Percentiles rank a stretch among this genome's conserved stretches.
Conservation (phyloP, 495 filamentous ascomycete species). For the Podospora australis region DNA sequence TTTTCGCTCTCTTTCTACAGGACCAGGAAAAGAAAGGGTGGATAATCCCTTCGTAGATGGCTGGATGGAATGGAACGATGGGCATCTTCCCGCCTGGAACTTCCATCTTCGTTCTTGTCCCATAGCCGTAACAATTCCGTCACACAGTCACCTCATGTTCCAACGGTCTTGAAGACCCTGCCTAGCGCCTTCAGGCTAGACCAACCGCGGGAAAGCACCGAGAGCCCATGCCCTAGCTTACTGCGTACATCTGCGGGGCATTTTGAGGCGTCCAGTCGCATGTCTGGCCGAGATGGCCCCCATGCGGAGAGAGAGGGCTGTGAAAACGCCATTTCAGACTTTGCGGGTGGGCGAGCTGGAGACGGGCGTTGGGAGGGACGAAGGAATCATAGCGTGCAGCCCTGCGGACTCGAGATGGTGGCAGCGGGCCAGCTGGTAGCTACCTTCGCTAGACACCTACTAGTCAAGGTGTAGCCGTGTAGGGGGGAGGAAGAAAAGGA, state of each 20-base stretch:
- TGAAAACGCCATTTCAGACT: conserved; percentile 1
- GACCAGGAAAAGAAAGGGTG: too few species aligned
- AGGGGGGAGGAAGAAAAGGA: neutral
- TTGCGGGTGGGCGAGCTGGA: neutral
- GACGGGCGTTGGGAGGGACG: neutral
- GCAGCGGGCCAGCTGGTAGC: too few species aligned
- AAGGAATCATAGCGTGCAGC: too few species aligned
- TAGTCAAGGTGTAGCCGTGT: too few species aligned
- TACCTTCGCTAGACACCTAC: too few species aligned
- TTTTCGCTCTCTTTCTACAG: too few species aligned
- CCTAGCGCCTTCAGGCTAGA: conserved; percentile 10
- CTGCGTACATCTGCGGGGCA: conserved; percentile 9
- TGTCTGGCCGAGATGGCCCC: conserved; percentile 3
- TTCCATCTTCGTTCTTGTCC: too few species aligned
- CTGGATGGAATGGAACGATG: too few species aligned
- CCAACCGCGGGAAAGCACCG: conserved; percentile 21
- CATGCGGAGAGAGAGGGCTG: conserved; percentile 7
- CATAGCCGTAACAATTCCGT: neutral
- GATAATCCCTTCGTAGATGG: too few species aligned
- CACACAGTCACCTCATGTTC: conserved; percentile 9
- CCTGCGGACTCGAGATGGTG: too few species aligned
- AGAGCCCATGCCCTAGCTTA: neutral
- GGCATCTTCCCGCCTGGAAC: too few species aligned
- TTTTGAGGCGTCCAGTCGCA: conserved; percentile 21
- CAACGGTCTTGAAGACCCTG: conserved; percentile 24